phyloP scores from a whole-genome alignment of 345 rosid species.

The Cardiospermum halicacabum region DNA sequence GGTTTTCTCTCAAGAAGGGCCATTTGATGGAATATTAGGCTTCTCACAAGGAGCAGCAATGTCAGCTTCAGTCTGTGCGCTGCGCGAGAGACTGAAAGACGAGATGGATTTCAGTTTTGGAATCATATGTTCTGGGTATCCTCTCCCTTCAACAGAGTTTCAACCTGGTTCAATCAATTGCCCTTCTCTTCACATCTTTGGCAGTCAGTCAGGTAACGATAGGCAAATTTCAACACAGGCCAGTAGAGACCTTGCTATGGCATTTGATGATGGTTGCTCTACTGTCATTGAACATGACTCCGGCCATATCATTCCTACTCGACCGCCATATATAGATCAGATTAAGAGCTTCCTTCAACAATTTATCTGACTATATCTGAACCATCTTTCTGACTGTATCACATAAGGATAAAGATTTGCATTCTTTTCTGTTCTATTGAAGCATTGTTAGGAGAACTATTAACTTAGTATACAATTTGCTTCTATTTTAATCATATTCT shows the following conservation, averaged over 20 bases:
- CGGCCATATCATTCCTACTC: conserved; percentile 88
- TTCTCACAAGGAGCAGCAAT: conserved; percentile 96
- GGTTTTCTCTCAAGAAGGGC: conserved; percentile 54
- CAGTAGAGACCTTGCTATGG: conserved; percentile 54
- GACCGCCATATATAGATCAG: conserved; percentile 62
- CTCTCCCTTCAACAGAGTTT: conserved; percentile 27
- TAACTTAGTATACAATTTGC: too few species aligned
- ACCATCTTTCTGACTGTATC: not conserved
- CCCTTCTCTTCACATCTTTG: conserved; percentile 90
- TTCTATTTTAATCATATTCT: too few species aligned
- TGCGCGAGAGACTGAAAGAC: conserved; percentile 30
- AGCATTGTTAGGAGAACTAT: too few species aligned
- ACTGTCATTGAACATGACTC: conserved; percentile 66
- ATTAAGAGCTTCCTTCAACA: conserved; percentile 62
- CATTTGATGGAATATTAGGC: conserved; percentile 90
- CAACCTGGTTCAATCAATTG: conserved; percentile 38
- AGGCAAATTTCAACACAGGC: conserved; percentile 66
- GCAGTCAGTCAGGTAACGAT: conserved; percentile 60
- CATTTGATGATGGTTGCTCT: conserved; percentile 53
- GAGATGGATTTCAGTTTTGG: conserved; percentile 72
- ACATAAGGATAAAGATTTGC: too few species aligned
- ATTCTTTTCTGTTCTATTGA: not conserved
- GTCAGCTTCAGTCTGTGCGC: conserved; percentile 65
- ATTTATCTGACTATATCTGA: conserved; percentile 37
- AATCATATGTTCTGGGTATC: conserved; percentile 79